phyloP scores from a whole-genome alignment of 1,284 basidiomycete genomes.

The Apiotrichum siamense region DNA sequence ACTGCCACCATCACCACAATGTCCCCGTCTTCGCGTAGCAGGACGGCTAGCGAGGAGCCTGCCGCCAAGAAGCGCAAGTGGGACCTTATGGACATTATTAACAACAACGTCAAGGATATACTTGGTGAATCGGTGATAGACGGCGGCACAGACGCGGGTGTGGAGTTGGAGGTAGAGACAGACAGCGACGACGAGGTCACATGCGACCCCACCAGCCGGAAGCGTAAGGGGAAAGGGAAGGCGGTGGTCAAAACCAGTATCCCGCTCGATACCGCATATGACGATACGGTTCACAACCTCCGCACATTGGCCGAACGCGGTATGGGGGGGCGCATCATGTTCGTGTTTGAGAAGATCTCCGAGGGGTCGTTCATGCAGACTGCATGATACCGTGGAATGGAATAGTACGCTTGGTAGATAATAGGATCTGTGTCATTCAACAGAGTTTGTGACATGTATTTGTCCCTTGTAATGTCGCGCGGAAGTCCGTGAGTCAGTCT shows the following conservation, averaged over 20 bases:
- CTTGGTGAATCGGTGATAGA: background rate
- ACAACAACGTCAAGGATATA: background rate
- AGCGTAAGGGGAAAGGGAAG: background rate
- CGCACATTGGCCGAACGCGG: conserved; percentile 23
- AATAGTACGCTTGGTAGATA: no score
- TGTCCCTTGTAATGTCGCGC: no score
- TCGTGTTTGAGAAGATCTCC: conserved; percentile 43
- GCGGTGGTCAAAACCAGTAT: background rate
- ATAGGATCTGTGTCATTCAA: no score
- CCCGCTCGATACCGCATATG: background rate
- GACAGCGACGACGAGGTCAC: background rate
- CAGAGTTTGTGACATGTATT: no score
- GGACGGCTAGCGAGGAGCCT: background rate
- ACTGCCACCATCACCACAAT: background rate
- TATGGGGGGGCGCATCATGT: conserved; percentile 38
- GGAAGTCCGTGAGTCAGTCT: no score
- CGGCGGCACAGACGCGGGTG: background rate
- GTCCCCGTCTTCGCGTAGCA: conserved; percentile 9
- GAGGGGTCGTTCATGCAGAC: no score
- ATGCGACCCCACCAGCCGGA: background rate
- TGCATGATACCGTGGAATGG: no score
- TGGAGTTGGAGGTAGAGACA: background rate
- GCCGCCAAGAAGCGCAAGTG: conserved; percentile 13
- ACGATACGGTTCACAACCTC: conserved; percentile 32
- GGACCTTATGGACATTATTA: background rate